Base-by-base conservation (phyloP, 2,329 filamentous ascomycete genomes). In the Penicillium sp. region DNA sequence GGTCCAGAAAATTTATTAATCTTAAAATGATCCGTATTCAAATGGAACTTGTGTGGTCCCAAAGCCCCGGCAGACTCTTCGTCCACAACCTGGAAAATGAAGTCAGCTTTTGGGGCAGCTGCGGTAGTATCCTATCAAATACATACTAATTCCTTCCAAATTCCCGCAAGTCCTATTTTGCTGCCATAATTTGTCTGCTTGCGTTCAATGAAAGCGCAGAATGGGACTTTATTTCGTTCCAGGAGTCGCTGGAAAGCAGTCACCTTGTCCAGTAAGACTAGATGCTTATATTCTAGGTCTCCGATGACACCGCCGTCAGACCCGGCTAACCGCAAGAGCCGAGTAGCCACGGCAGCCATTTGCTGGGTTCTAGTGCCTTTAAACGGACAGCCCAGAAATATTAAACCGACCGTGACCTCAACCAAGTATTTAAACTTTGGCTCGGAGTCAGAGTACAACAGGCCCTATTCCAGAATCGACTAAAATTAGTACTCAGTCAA, bases 21-120 rank as follows among this genome's bases (percentile, higher is more conserved):
- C 34, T 48, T 48, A 27, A 48, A 48, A 39, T 48, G 46, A 48
- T 48, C 46, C 2, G 46, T 48, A 10, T 48, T 48, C 36, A 48
- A 18, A 7, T 40, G 46, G 29, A 48, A 39, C 14, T 48, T 48
- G 46, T 48, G 46, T 10, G 46, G 46, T 13, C 46, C 46, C 11
- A 48, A 48, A 4, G 46, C 46, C 11, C 36, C 46, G 4, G 46
- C 46, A 30, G 46, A 48, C 16, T 40, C 36, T 40, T 48, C 46
- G 11, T 48, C 38, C 3, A 48, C 46, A 16, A 48, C 46, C 46
- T 48, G 11, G 4, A 19, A 3, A 1, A 7, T 14, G n/a, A n/a
- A n/a, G 23, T 48, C 18, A 48, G 16, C 11, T 29, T 9, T 41
- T 23, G 23, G 4, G 4, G 6, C 32, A 16, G 16, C 35, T 3